Evolutionary conservation across 495 filamentous ascomycete genomes (phyloP).

Genomic region (Annulohypoxylon nitens): DNA sequence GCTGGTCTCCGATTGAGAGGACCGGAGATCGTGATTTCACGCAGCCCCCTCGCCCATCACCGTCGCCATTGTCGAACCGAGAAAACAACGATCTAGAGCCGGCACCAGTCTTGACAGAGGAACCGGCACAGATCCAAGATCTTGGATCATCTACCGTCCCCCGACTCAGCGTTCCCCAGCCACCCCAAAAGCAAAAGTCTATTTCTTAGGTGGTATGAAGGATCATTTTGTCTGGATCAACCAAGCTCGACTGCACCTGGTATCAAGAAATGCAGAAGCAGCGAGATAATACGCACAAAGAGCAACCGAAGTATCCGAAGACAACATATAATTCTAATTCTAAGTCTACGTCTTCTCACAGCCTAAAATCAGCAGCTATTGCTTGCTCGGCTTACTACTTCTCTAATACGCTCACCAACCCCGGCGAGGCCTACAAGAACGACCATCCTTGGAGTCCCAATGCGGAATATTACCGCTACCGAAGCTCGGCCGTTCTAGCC

Average conservation of each 20-base stretch:
- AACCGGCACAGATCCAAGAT: slow-evolving; percentile 55
- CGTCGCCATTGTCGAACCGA: slow-evolving; percentile 45
- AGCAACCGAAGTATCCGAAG: slow-evolving; percentile 37
- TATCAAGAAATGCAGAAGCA: slow-evolving; percentile 20
- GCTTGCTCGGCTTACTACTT: slow-evolving; percentile 29
- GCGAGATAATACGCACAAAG: slow-evolving; percentile 11
- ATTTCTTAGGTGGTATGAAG: slow-evolving; percentile 51
- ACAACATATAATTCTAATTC: slow-evolving; percentile 36
- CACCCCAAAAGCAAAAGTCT: slow-evolving; percentile 56
- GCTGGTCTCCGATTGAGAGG: slow-evolving; percentile 87
- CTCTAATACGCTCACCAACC: slow-evolving; percentile 16
- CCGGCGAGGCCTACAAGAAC: not conserved
- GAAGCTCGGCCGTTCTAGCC: not conserved
- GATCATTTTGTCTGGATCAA: slow-evolving; percentile 43
- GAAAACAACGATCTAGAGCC: slow-evolving; percentile 42
- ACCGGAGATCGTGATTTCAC: slow-evolving; percentile 49
- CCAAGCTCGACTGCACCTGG: slow-evolving; percentile 24
- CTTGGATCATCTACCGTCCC: slow-evolving; percentile 53
- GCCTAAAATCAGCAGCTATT: not conserved
- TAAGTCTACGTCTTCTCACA: slow-evolving; percentile 37
- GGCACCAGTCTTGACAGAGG: slow-evolving; percentile 52
- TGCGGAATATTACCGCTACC: slow-evolving; percentile 12
- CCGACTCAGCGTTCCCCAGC: slow-evolving; percentile 57
- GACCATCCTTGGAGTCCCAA: not conserved
- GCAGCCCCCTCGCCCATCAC: slow-evolving; percentile 43